Percentiles rank a stretch among this genome's conserved stretches.
Evolutionary conservation across 176 grass and related monocot species (phyloP).

Genomic region (Lolium multiflorum): DNA sequence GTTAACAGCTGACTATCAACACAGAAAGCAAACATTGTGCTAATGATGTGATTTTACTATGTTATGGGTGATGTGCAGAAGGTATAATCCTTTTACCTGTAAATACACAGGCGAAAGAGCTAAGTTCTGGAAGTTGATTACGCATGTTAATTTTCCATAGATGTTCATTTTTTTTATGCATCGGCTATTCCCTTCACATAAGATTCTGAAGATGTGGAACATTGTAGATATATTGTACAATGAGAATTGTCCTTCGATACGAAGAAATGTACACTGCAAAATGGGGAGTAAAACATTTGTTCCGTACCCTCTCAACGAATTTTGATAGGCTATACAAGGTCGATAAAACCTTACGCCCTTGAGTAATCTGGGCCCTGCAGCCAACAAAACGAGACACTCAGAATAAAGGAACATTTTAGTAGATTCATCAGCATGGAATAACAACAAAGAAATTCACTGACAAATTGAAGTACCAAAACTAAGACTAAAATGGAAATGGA

Average conservation of each 20-base stretch:
- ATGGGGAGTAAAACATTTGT: conserved; percentile 24
- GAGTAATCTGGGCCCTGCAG: conserved; percentile 84
- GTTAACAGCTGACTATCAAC: conserved; percentile 1
- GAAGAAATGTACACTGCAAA: conserved; percentile 28
- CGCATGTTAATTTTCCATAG: not conserved
- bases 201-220: not conserved
- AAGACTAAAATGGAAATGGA: conserved; percentile 28
- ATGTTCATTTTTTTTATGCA: conserved; percentile 26
- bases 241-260: not conserved
- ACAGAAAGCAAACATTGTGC: conserved; percentile 1
- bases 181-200: conserved; percentile 14
- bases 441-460: conserved; percentile 18
- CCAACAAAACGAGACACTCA: conserved; percentile 48
- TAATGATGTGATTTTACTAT: conserved; percentile 10
- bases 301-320: conserved; percentile 85
- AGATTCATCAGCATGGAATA: conserved; percentile 17
- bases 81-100: conserved; percentile 20
- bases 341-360: conserved; percentile 88
- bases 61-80: conserved; percentile 13
- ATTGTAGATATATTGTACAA: not conserved
- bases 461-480: conserved; percentile 21
- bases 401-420: conserved; percentile 19
- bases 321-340: conserved; percentile 81
- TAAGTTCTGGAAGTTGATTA: conserved; percentile 25
- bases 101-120: not conserved